These are phyloP conservation scores for Camellia sinensis DNA, from an alignment of 148 eudicot species.

Conservation along the genomic window DNA sequence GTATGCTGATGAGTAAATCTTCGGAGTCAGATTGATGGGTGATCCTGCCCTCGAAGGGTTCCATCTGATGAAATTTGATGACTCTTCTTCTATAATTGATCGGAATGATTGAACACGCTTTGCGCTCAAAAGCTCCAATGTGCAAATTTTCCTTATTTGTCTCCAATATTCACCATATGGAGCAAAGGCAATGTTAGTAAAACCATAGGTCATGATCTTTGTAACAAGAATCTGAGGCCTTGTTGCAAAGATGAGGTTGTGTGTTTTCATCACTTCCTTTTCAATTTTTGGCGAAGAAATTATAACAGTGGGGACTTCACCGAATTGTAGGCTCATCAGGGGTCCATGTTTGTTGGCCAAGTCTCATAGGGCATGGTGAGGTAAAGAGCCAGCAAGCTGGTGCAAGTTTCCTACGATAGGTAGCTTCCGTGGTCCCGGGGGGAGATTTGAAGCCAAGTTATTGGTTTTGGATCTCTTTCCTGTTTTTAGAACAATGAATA, in stretches of 20 bases:
- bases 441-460: slow-evolving; percentile 11
- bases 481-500: neutral
- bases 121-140: slow-evolving; percentile 23
- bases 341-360: slow-evolving; percentile 29
- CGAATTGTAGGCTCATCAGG: slow-evolving; percentile 31
- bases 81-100: slow-evolving; percentile 21
- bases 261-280: slow-evolving; percentile 26
- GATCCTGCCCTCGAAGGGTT: slow-evolving; percentile 7
- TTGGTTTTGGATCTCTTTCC: neutral
- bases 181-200: slow-evolving; percentile 12
- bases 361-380: slow-evolving; percentile 22
- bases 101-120: slow-evolving; percentile 25
- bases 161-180: slow-evolving; percentile 30
- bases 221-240: slow-evolving; percentile 16
- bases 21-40: slow-evolving; percentile 16
- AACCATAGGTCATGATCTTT: slow-evolving; percentile 9
- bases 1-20: slow-evolving; percentile 1
- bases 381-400: slow-evolving; percentile 24
- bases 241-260: slow-evolving; percentile 25
- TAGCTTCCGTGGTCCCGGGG: slow-evolving; percentile 31
- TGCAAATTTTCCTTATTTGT: slow-evolving; percentile 25
- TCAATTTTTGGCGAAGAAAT: slow-evolving; percentile 29
- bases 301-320: slow-evolving; percentile 23
- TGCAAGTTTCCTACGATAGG: slow-evolving; percentile 32
- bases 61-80: neutral